Conservation (phyloP, 352 stramenopile species). For the Globisporangium cederbergense region DNA sequence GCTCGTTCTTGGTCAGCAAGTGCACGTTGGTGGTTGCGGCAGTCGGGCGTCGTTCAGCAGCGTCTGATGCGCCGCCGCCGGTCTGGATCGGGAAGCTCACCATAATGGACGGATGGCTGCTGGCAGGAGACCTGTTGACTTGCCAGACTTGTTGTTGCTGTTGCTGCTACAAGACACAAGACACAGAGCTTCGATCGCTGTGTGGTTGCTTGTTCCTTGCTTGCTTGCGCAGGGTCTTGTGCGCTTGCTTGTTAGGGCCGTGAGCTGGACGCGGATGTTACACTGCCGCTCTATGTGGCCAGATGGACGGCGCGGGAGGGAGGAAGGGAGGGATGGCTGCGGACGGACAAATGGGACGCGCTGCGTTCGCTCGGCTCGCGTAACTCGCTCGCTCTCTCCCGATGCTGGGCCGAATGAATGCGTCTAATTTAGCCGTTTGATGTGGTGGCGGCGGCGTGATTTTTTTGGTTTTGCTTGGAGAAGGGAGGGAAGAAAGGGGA, state of each 20-base stretch:
- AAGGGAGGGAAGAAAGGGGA: too few relatives aligned
- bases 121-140: background rate
- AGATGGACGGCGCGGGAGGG: background rate
- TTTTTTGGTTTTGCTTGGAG: conserved; percentile 6
- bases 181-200: conserved; percentile 4
- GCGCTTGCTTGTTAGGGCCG: background rate
- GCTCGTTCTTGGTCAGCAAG: conserved; percentile 44
- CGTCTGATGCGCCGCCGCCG: conserved; percentile 4
- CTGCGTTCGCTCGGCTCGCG: background rate
- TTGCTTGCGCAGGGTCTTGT: background rate
- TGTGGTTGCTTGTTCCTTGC: conserved; percentile 2
- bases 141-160: background rate
- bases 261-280: too few relatives aligned
- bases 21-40: conserved; percentile 1
- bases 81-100: conserved; percentile 26
- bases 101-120: conserved; percentile 13
- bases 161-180: background rate
- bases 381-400: background rate
- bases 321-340: background rate
- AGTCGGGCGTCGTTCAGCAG: background rate
- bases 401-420: background rate
- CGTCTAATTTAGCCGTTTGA: background rate
- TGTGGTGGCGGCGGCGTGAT: background rate
- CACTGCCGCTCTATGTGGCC: background rate
- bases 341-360: background rate